Base-by-base conservation (phyloP, 257 asterid species). In the Paulownia fortunei region DNA sequence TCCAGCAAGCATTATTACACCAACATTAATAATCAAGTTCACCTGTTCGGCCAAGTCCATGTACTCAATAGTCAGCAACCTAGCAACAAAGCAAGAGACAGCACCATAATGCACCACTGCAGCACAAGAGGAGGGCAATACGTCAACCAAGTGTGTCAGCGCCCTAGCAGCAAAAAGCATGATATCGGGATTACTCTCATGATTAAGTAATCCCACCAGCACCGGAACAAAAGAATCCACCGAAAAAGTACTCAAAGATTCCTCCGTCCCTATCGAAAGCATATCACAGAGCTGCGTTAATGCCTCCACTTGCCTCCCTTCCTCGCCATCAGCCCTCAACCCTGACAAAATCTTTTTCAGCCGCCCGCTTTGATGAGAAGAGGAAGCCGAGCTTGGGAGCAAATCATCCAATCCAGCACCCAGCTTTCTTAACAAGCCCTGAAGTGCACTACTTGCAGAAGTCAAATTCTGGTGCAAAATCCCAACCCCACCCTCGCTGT, bases 21-120 rank as follows among this genome's bases (percentile, higher is more conserved):
- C 63, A 77, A 37, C 27, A 37, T 5, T 71, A 73, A 73, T 54
- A 47, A 69, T 49, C 21, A 52, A 41, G 51, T 74, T 80, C 80
- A 93, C 99, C 99, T 96, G 99, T 84, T 96, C 98, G 78, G 99
- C 99, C 91, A 96, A 87, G 89, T 96, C 99, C 99, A 96, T 89
- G 85, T 96, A 93, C 89, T 96, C 97, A 51, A 93, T 94, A 13
- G 97, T 96, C 82, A 96, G 95, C 79, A 96, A 77, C 54, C 98
- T 87, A 6, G 99, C 96, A 72, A 94, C 98, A 52, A 96, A 91
- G 87, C 97, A 96, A 1, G 98, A 87, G 54, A 94, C 98, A 0
- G 99, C 97, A 63, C 98, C 98, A 79, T 94, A 94, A 85, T 96
- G 99, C 84, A 96, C 99, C 74, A 96, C 99, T 0, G 98, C 91